A percentile compares a stretch with the other conserved stretches of the same genome.
Conservation (phyloP, 2,329 filamentous ascomycete genomes). For the Hymenoscyphus repandus region DNA sequence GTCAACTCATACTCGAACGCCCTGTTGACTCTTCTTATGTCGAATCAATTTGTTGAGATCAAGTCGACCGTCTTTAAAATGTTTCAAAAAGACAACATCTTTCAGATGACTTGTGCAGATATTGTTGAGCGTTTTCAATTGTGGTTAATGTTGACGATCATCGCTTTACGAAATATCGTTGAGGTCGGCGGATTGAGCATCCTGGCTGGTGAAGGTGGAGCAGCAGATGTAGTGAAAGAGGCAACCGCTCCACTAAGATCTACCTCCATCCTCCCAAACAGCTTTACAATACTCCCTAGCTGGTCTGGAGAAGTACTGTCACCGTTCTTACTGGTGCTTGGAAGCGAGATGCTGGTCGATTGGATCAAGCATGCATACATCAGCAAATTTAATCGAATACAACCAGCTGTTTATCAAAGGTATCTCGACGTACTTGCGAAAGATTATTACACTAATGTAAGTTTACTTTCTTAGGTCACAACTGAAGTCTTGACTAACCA, state of each 20-base stretch:
- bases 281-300: constrained; percentile 82
- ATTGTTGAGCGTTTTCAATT: constrained; percentile 96
- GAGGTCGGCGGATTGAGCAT: constrained; percentile 83
- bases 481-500: constrained; percentile 15
- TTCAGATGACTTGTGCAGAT: constrained; percentile 93
- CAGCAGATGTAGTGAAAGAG: constrained; percentile 41
- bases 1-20: constrained; percentile 99
- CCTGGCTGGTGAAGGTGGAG: constrained; percentile 36
- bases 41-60: constrained; percentile 98
- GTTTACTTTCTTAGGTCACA: constrained; percentile 26
- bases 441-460: constrained; percentile 91
- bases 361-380: constrained; percentile 98
- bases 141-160: constrained; percentile 96
- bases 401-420: constrained; percentile 80
- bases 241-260: constrained; percentile 57
- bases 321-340: constrained; percentile 88
- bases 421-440: constrained; percentile 93
- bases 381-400: constrained; percentile 97
- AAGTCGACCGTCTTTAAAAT: constrained; percentile 98
- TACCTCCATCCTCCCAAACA: constrained; percentile 76
- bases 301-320: constrained; percentile 87
- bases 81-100: constrained; percentile 95
- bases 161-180: constrained; percentile 91
- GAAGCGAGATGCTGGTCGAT: constrained; percentile 94
- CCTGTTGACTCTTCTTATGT: constrained; percentile 82